A percentile compares a stretch with the other conserved stretches of the same genome.
Conservation (phyloP, 2,329 filamentous ascomycete species). For the Microcera coccophila region DNA sequence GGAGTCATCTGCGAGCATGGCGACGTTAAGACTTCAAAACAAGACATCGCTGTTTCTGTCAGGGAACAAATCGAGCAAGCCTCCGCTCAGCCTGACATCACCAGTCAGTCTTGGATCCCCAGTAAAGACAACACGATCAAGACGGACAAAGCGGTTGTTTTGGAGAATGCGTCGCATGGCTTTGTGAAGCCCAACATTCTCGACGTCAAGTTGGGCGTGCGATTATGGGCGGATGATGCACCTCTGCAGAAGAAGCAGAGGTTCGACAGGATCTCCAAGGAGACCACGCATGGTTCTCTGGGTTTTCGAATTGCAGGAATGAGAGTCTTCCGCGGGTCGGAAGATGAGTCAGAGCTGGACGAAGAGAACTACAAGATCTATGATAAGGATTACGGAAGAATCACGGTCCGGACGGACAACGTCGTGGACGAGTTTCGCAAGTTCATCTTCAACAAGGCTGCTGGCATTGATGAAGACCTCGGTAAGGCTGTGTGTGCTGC, state of each 20-base stretch:
- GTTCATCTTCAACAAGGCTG: slow-evolving; percentile 56
- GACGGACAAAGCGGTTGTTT: slow-evolving; percentile 75
- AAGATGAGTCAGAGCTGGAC: slow-evolving; percentile 49
- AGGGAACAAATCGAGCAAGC: slow-evolving; percentile 29
- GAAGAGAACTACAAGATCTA: slow-evolving; percentile 56
- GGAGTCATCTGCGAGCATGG: slow-evolving; percentile 40
- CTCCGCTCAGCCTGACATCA: slow-evolving; percentile 11
- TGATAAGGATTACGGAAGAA: slow-evolving; percentile 60
- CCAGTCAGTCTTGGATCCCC: slow-evolving; percentile 42
- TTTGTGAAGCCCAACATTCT: slow-evolving; percentile 85
- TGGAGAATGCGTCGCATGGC: slow-evolving; percentile 78
- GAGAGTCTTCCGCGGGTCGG: slow-evolving; percentile 57
- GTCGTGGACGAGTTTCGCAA: slow-evolving; percentile 51
- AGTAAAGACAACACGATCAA: slow-evolving; percentile 59
- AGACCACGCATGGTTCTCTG: slow-evolving; percentile 57
- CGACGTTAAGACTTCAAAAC: slow-evolving; percentile 30
- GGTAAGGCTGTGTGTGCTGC: slow-evolving; percentile 52
- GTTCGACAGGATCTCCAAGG: slow-evolving; percentile 55
- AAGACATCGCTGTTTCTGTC: slow-evolving; percentile 33
- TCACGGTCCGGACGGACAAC: slow-evolving; percentile 50
- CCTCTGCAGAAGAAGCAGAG: slow-evolving; percentile 55
- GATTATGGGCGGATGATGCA: slow-evolving; percentile 78
- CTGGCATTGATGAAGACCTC: slow-evolving; percentile 57
- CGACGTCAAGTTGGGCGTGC: slow-evolving; percentile 84
- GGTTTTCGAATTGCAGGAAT: slow-evolving; percentile 65